Evolutionary conservation across 257 asterid genomes (phyloP).

Genomic region (Hygrophila difformis): DNA sequence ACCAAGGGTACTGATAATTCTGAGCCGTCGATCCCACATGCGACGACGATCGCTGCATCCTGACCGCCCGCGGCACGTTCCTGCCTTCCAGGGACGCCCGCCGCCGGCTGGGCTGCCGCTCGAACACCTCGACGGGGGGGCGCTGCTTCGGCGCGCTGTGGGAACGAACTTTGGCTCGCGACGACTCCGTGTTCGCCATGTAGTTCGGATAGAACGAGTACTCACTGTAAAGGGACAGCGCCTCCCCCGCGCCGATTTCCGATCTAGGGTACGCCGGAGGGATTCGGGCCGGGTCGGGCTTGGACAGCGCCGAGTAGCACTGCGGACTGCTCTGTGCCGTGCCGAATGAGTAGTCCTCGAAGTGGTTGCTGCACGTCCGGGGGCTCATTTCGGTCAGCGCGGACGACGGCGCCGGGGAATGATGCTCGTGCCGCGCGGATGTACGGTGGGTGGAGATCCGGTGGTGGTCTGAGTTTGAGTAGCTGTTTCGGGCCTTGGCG

Average conservation of each 20-base stretch:
- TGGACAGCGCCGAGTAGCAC: conserved; percentile 48
- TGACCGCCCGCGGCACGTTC: conserved; percentile 75
- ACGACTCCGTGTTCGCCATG: conserved; percentile 92
- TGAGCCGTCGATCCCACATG: conserved; percentile 65
- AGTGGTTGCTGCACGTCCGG: conserved; percentile 55
- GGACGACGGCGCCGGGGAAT: conserved; percentile 62
- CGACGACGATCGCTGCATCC: conserved; percentile 90
- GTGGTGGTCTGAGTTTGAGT: conserved; percentile 62
- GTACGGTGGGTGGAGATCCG: conserved; percentile 29
- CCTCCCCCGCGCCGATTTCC: conserved; percentile 71
- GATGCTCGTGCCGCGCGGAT: conserved; percentile 36
- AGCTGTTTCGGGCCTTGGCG: conserved; percentile 52
- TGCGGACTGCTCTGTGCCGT: conserved; percentile 87
- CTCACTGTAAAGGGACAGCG: conserved; percentile 47
- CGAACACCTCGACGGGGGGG: conserved; percentile 64
- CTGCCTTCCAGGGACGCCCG: conserved; percentile 84
- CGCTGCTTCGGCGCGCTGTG: conserved; percentile 98
- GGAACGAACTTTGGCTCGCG: conserved; percentile 81
- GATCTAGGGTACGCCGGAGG: conserved; percentile 45
- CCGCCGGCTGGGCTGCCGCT: conserved; percentile 59
- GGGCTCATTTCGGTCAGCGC: conserved; percentile 62
- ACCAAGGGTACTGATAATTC: conserved; percentile 72
- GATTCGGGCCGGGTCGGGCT: conserved; percentile 35
- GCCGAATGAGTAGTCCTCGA: conserved; percentile 47
- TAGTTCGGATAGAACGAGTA: conserved; percentile 67